Base-by-base conservation (phyloP, 805 yeast genomes). In the Kluyveromyces lactis region DNA sequence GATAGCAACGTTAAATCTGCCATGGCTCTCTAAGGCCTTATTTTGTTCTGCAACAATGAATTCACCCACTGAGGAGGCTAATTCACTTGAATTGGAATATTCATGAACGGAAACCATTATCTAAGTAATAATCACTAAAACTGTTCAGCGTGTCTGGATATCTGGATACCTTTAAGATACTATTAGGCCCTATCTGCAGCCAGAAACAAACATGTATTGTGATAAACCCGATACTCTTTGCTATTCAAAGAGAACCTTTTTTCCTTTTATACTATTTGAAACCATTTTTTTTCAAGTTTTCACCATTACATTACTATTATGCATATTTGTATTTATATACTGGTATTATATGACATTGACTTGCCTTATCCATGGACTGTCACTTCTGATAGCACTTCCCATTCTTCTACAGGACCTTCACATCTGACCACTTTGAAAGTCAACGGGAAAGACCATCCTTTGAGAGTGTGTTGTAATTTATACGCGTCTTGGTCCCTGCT, bases 1-100 rank as follows among this genome's bases (percentile, higher is more conserved):
- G 35, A 89, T 72, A 10, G 95, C 96, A 44, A 89, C 69, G 48
- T 73, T 75, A 64, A 89, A 89, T 18, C 60, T 52, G 4, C 56
- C 57, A 31, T 66, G 62, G 18, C 47, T 41, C 12, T 59, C 51
- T 40, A 87, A 66, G 3, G 79, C 81, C 31, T 66, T 62, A 48
- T 81, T 68, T 62, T 87, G 96, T 39, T 71, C 58, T 37, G 69
- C 61, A 19, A 86, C 53, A 33, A 86, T 68, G 52, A 73, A 75
- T 38, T 69, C 62, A 7, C 86, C 95, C 26, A 86, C 77, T 3
- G 81, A 71, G 16, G 63, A 57, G 47, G 94, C 82, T 23, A 85
- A 81, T 27, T 74, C 77, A 13, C 55, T 58, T 6, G 81, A 72
- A 31, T 75, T 76, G 3, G 71, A 56, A 49, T 73, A 75, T 11